Conservation (phyloP, 805 yeast species). For the Candida sphagnicola region DNA sequence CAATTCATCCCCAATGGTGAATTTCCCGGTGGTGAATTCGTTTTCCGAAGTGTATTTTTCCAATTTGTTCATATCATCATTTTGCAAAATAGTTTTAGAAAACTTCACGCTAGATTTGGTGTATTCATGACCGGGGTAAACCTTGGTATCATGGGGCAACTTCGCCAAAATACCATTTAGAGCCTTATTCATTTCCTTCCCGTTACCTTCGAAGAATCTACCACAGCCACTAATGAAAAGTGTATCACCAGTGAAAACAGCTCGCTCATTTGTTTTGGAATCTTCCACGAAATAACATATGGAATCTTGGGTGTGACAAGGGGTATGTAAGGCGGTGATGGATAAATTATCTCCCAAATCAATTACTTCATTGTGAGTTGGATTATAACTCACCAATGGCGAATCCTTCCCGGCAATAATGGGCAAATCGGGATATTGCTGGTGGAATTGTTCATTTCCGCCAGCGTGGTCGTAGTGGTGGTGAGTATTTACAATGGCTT, state of each 20-base stretch:
- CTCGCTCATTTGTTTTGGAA: constrained; percentile 54
- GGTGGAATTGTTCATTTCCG: constrained; percentile 58
- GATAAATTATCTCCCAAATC: constrained; percentile 61
- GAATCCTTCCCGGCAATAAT: constrained; percentile 83
- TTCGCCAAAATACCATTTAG: constrained; percentile 54
- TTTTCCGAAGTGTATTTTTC: constrained; percentile 47
- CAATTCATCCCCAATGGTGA: constrained; percentile 81
- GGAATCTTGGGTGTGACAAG: constrained; percentile 97
- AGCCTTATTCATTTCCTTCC: constrained; percentile 72
- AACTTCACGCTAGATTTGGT: constrained; percentile 79
- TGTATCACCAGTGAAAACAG: constrained; percentile 95
- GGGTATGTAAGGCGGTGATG: constrained; percentile 85
- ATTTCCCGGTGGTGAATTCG: constrained; percentile 80
- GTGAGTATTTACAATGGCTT: constrained; percentile 88
- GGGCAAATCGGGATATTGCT: constrained; percentile 45
- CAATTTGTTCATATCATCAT: constrained; percentile 52
- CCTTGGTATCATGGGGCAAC: constrained; percentile 66
- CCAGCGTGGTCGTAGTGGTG: constrained; percentile 96
- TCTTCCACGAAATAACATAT: constrained; percentile 82
- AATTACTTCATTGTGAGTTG: constrained; percentile 58
- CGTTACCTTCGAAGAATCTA: constrained; percentile 89
- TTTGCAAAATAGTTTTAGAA: constrained; percentile 58
- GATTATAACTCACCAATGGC: constrained; percentile 67
- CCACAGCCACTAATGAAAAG: constrained; percentile 95
- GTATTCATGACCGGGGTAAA: constrained; percentile 96